phyloP scores from a whole-genome alignment of 1,284 basidiomycete species.

The Mycosarcoma maydis region DNA sequence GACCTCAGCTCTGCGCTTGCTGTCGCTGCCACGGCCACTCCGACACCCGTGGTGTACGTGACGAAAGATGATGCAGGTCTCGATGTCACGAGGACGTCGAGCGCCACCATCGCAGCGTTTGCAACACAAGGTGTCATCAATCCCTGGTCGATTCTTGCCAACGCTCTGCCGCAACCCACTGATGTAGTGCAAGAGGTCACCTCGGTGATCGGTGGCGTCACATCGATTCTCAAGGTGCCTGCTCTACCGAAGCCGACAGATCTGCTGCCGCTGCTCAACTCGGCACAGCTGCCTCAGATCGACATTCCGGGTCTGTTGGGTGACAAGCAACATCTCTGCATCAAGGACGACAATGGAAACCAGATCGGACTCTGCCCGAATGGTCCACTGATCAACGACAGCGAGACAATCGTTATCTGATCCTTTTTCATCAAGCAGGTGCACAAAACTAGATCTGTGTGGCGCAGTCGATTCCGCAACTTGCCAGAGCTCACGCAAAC shows the following conservation, averaged over 20 bases:
- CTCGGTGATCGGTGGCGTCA: slow-evolving; percentile 24
- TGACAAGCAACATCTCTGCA: slow-evolving; percentile 22
- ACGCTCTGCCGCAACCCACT: slow-evolving; percentile 19
- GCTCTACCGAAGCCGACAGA: slow-evolving; percentile 18
- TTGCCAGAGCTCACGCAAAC: too few relatives aligned
- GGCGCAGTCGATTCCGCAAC: too few relatives aligned
- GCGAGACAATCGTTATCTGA: slow-evolving; percentile 21
- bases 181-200: slow-evolving; percentile 22
- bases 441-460: too few relatives aligned
- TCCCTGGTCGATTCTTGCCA: slow-evolving; percentile 22
- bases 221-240: slow-evolving; percentile 17
- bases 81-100: slow-evolving; percentile 25
- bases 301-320: slow-evolving; percentile 28
- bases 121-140: slow-evolving; percentile 31
- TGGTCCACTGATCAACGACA: slow-evolving; percentile 33
- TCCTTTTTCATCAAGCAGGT: background rate
- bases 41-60: slow-evolving; percentile 5
- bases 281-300: slow-evolving; percentile 23
- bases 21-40: slow-evolving; percentile 9
- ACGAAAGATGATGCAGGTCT: slow-evolving; percentile 15
- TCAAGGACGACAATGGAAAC: slow-evolving; percentile 30
- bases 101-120: slow-evolving; percentile 4
- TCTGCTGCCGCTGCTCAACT: slow-evolving; percentile 26
- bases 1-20: slow-evolving; percentile 15
- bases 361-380: slow-evolving; percentile 22